Conservation (phyloP, 441 rosid genomes). For the Brassica balearica region DNA sequence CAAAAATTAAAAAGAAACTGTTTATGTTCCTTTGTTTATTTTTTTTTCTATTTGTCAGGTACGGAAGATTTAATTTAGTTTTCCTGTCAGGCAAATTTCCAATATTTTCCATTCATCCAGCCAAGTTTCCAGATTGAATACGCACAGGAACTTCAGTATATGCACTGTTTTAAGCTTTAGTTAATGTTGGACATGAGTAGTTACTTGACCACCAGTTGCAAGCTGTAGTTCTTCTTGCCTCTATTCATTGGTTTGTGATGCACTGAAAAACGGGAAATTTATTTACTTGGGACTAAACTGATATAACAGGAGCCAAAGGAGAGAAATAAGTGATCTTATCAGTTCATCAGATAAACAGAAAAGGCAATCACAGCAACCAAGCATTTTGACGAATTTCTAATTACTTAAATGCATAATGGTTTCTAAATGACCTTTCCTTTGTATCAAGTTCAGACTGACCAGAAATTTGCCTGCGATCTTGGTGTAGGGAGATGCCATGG, state of each 20-base stretch:
- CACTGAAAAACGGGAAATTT: conserved; percentile 39
- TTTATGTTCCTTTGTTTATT: background rate
- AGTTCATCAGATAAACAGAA: conserved; percentile 9
- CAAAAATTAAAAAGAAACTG: background rate
- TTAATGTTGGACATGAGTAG: conserved; percentile 63
- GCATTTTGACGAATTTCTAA: conserved; percentile 9
- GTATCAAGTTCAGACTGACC: conserved; percentile 61
- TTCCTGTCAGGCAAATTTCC: background rate
- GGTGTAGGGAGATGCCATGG: conserved; percentile 16
- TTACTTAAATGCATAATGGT: conserved; percentile 50
- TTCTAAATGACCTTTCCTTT: conserved; percentile 42
- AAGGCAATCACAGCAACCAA: conserved; percentile 16
- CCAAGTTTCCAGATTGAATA: background rate
- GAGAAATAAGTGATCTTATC: conserved; percentile 13
- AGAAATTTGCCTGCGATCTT: conserved; percentile 74
- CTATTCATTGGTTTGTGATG: conserved; percentile 54
- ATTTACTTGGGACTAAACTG: conserved; percentile 26
- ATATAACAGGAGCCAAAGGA: conserved; percentile 9
- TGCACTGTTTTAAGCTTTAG: conserved; percentile 76
- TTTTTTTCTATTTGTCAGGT: background rate
- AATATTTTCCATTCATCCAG: background rate
- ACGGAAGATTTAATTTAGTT: too few species aligned
- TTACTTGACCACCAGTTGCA: conserved; percentile 67
- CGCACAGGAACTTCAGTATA: conserved; percentile 79
- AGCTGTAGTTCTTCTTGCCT: conserved; percentile 70